phyloP scores from a whole-genome alignment of 352 stramenopile species.

The Thalassiosira exigua region DNA sequence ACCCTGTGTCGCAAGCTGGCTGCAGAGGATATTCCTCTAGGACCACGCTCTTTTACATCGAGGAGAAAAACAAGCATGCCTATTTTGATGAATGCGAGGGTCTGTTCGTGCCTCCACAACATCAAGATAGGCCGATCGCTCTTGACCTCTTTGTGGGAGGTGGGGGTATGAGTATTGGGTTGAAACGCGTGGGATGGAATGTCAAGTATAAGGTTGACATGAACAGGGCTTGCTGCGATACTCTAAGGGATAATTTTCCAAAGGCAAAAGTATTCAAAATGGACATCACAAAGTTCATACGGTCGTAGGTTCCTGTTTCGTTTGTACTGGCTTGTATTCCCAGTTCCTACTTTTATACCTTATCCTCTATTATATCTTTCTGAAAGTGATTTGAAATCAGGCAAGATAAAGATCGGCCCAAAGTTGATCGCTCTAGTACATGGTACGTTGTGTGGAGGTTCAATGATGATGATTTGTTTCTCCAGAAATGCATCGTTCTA shows the following conservation, averaged over 20 bases:
- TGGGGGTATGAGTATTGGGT: slow-evolving; percentile 53
- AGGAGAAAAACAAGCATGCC: not conserved
- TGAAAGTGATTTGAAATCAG: slow-evolving; percentile 7
- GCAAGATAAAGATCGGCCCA: slow-evolving; percentile 18
- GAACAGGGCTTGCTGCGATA: slow-evolving; percentile 33
- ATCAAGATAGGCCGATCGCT: slow-evolving; percentile 2
- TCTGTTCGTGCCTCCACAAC: not conserved
- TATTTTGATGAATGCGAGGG: slow-evolving; percentile 7
- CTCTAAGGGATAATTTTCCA: slow-evolving; percentile 50
- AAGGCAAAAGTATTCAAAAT: slow-evolving; percentile 21
- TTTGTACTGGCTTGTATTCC: not conserved
- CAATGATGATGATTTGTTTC: too few species aligned
- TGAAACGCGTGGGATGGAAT: slow-evolving; percentile 40
- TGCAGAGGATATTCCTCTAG: slow-evolving; percentile 1
- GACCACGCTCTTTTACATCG: slow-evolving; percentile 18
- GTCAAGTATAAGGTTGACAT: slow-evolving; percentile 53
- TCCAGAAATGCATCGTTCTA: not conserved
- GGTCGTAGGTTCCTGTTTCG: slow-evolving; percentile 3
- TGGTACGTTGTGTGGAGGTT: slow-evolving; percentile 1
- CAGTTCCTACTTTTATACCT: too few species aligned
- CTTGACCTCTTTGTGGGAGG: slow-evolving; percentile 61
- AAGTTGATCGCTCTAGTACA: slow-evolving; percentile 31
- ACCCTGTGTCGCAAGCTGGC: slow-evolving; percentile 15
- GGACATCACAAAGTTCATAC: slow-evolving; percentile 24
- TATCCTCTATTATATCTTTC: too few species aligned